phyloP scores from a whole-genome alignment of 805 yeast genomes.

The Kluyveromyces dobzhanskii region DNA sequence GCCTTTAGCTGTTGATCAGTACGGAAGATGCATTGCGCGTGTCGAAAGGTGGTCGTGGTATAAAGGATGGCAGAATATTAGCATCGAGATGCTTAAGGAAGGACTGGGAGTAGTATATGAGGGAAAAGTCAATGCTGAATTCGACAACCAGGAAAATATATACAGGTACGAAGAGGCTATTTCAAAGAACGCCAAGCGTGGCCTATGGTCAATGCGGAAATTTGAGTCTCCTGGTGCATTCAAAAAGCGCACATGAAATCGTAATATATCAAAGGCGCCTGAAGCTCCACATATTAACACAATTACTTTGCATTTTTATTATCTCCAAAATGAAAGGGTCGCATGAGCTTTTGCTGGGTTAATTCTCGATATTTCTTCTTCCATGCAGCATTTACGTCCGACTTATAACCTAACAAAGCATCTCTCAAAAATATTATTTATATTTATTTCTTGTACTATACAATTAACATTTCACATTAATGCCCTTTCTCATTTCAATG shows the following conservation, averaged over 20 bases:
- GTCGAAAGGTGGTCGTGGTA: slow-evolving; percentile 47
- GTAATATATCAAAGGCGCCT: neutral
- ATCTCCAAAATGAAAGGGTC: too few species aligned
- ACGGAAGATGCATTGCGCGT: slow-evolving; percentile 78
- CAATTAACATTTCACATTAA: slow-evolving; percentile 63
- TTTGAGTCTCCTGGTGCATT: slow-evolving; percentile 72
- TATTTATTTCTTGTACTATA: neutral
- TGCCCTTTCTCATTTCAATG: slow-evolving; percentile 73
- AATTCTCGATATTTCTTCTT: neutral
- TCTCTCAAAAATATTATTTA: neutral
- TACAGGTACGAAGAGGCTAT: slow-evolving; percentile 52
- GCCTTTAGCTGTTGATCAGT: slow-evolving; percentile 80
- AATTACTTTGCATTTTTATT: too few species aligned
- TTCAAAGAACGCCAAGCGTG: slow-evolving; percentile 50
- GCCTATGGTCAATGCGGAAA: slow-evolving; percentile 59
- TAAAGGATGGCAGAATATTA: slow-evolving; percentile 70
- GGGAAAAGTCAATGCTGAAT: slow-evolving; percentile 71
- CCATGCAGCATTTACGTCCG: too few species aligned
- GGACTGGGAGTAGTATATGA: slow-evolving; percentile 90
- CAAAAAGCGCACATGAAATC: slow-evolving; percentile 34
- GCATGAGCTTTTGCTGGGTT: neutral
- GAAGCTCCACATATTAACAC: too few species aligned
- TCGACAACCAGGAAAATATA: slow-evolving; percentile 62
- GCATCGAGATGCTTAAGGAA: slow-evolving; percentile 74
- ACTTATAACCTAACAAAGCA: too few species aligned